Percentiles rank a stretch among this genome's conserved stretches.
Evolutionary conservation across 306 rosid genomes (phyloP).

Genomic region (Gastrolobium villosum): DNA sequence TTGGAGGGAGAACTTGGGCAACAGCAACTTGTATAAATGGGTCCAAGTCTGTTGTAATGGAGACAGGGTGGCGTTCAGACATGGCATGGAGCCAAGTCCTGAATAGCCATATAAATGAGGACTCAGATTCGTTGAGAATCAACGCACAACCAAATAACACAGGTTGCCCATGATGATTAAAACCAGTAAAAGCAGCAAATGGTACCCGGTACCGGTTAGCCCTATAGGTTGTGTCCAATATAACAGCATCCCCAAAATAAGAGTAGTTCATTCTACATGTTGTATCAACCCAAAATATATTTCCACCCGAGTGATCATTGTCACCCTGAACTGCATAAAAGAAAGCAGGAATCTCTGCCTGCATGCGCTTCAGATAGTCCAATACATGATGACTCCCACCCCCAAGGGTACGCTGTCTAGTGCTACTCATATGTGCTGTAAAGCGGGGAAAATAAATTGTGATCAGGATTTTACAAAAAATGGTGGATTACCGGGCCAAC

Average conservation of each 20-base stretch:
- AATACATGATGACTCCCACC: conserved; percentile 79
- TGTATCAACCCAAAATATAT: conserved; percentile 87
- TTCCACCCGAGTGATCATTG: conserved; percentile 64
- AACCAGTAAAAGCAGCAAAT: conserved; percentile 75
- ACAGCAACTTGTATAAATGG: conserved; percentile 73
- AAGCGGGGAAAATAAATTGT: neutral
- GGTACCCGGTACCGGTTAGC: conserved; percentile 66
- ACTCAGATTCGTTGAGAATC: conserved; percentile 72
- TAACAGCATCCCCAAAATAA: conserved; percentile 83
- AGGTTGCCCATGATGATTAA: conserved; percentile 87
- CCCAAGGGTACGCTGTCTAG: conserved; percentile 73
- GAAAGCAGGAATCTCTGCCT: conserved; percentile 83
- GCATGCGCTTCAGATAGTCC: conserved; percentile 87
- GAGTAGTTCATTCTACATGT: conserved; percentile 71
- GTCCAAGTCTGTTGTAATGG: conserved; percentile 81
- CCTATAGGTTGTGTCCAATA: conserved; percentile 76
- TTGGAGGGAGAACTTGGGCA: conserved; percentile 72
- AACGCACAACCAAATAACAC: conserved; percentile 85
- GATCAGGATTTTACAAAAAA: neutral
- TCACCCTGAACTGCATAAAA: conserved; percentile 76
- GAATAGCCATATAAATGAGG: conserved; percentile 76
- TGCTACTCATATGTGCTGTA: conserved; percentile 73
- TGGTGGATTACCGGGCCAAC: neutral
- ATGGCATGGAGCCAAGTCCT: conserved; percentile 86
- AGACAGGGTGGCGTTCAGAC: conserved; percentile 75